These are phyloP conservation scores for Lipomyces sp. DNA, from an alignment of 805 yeast species.

Conservation along the genomic window DNA sequence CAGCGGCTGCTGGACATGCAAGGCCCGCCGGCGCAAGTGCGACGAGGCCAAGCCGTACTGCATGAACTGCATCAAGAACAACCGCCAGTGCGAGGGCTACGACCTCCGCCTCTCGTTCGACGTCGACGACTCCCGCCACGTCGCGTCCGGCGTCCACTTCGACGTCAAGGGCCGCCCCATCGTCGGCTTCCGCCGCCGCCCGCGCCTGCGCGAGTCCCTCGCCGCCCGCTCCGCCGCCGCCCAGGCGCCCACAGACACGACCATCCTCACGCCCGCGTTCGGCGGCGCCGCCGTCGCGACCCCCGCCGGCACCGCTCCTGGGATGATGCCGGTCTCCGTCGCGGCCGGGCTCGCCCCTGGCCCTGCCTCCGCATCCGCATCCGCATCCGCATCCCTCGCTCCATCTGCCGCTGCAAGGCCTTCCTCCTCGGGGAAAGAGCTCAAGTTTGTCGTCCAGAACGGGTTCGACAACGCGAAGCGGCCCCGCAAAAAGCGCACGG, in stretches of 20 bases:
- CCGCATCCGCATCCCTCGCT: background rate
- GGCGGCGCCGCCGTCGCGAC: background rate
- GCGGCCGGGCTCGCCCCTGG: background rate
- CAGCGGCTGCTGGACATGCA: constrained; percentile 59
- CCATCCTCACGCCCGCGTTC: constrained; percentile 11
- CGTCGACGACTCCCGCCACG: constrained; percentile 29
- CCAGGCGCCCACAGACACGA: constrained; percentile 4
- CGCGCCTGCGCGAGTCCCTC: constrained; percentile 25
- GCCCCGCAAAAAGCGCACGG: constrained; percentile 13
- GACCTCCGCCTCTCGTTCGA: constrained; percentile 28
- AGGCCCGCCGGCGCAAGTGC: constrained; percentile 63
- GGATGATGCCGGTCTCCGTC: background rate
- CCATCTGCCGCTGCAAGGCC: background rate
- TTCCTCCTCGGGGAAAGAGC: constrained; percentile 9
- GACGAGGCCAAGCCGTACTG: constrained; percentile 64
- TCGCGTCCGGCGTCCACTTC: constrained; percentile 23
- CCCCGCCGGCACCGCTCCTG: background rate
- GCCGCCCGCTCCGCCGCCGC: constrained; percentile 16
- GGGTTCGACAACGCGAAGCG: constrained; percentile 17
- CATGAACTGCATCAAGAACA: constrained; percentile 41
- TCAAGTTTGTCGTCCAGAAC: constrained; percentile 25
- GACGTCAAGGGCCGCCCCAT: constrained; percentile 26
- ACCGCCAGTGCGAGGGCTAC: constrained; percentile 31
- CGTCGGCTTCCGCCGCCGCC: constrained; percentile 28
- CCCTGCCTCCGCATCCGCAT: background rate